Percentiles rank a stretch among this genome's conserved stretches.
Evolutionary conservation across 495 filamentous ascomycete genomes (phyloP).

Genomic region (Hypomontagnella submonticulosa): DNA sequence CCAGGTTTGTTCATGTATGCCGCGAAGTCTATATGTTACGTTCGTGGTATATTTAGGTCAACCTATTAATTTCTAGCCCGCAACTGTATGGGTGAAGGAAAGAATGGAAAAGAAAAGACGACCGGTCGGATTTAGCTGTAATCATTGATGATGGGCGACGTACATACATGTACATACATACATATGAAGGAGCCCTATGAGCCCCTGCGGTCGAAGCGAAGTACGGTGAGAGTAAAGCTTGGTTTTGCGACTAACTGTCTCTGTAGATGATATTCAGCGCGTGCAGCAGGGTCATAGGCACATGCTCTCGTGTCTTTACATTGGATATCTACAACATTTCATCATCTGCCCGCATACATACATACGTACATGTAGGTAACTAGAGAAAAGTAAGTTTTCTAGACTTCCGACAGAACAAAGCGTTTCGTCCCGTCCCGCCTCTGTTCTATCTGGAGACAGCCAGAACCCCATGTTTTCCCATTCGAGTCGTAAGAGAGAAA

Average conservation of each 20-base stretch:
- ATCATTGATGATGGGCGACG: background rate
- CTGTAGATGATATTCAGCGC: constrained; percentile 12
- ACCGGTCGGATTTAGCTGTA: constrained; percentile 4
- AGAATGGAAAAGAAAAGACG: constrained; percentile 7
- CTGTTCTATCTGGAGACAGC: constrained; percentile 9
- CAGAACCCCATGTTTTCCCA: constrained; percentile 4
- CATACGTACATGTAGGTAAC: too few relatives aligned
- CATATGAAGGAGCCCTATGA: background rate
- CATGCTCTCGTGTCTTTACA: too few relatives aligned
- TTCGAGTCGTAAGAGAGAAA: constrained; percentile 4
- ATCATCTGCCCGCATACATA: too few relatives aligned
- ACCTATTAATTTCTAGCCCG: constrained; percentile 26
- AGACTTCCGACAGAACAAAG: constrained; percentile 17
- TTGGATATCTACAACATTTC: too few relatives aligned
- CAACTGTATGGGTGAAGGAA: constrained; percentile 4
- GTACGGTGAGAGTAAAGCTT: constrained; percentile 2
- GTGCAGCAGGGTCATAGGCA: too few relatives aligned
- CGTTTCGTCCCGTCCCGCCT: constrained; percentile 26
- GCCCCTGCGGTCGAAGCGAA: constrained; percentile 17
- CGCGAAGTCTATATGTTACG: constrained; percentile 1
- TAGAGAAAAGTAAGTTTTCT: constrained; percentile 1
- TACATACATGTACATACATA: too few relatives aligned
- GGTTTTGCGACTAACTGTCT: constrained; percentile 1
- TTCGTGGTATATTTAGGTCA: constrained; percentile 35
- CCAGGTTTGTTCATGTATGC: constrained; percentile 1